A percentile compares a stretch with the other conserved stretches of the same genome.
These are phyloP conservation scores for Anisodus acutangulus DNA, from an alignment of 257 asterid species.

Conservation along the genomic window DNA sequence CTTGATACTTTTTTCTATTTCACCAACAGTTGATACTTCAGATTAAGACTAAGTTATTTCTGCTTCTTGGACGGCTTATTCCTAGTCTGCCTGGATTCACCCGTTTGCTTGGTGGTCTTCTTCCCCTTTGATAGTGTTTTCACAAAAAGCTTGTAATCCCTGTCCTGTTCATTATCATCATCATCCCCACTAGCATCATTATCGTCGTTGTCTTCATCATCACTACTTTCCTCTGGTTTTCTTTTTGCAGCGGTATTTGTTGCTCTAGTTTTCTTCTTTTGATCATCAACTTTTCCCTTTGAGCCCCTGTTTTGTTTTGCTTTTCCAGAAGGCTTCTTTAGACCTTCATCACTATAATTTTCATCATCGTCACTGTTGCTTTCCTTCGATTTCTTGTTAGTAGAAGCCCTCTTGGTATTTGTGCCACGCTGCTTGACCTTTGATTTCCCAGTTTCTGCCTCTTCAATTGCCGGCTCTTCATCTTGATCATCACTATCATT, in stretches of 20 bases:
- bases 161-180: slow-evolving; percentile 44
- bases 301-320: slow-evolving; percentile 44
- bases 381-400: slow-evolving; percentile 43
- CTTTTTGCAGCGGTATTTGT: slow-evolving; percentile 52
- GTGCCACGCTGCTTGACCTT: slow-evolving; percentile 43
- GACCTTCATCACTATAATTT: slow-evolving; percentile 38
- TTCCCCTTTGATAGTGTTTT: slow-evolving; percentile 38
- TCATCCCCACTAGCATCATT: slow-evolving; percentile 35
- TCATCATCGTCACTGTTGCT: slow-evolving; percentile 41
- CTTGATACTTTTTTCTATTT: background rate
- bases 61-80: slow-evolving; percentile 53
- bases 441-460: slow-evolving; percentile 36
- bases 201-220: slow-evolving; percentile 40
- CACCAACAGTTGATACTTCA: background rate
- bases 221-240: slow-evolving; percentile 54
- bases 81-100: slow-evolving; percentile 41
- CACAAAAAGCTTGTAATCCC: slow-evolving; percentile 34
- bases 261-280: slow-evolving; percentile 48
- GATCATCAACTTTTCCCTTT: slow-evolving; percentile 42
- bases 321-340: slow-evolving; percentile 45
- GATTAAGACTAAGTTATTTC: slow-evolving; percentile 36
- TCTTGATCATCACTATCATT: slow-evolving; percentile 36
- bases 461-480: slow-evolving; percentile 53
- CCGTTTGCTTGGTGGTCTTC: slow-evolving; percentile 47
- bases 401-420: slow-evolving; percentile 45